Percentiles rank a stretch among this genome's conserved stretches.
Evolutionary conservation across 1,284 basidiomycete species (phyloP).

Genomic region (Rhodotorula sp.): DNA sequence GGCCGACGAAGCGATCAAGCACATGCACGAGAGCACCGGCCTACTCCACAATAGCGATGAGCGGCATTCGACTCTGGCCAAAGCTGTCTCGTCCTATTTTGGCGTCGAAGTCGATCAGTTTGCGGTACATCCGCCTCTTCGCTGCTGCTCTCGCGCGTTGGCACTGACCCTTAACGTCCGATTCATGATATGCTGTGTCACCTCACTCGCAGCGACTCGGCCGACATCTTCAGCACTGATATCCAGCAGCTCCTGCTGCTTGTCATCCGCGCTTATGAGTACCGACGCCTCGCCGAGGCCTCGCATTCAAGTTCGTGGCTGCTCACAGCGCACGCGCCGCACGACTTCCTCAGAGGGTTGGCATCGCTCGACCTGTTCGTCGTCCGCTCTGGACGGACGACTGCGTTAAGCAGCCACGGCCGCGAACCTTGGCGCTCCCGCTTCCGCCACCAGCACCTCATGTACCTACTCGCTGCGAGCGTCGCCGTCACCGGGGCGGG

Average conservation of each 20-base stretch:
- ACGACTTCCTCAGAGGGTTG: too few relatives aligned
- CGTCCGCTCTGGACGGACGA: accelerated
- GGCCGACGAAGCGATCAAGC: background rate
- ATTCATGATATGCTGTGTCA: background rate
- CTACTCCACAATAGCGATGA: background rate
- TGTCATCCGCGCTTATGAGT: background rate
- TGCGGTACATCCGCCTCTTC: too few relatives aligned
- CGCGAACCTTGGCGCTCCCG: background rate
- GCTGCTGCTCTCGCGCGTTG: background rate
- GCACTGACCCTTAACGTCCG: too few relatives aligned
- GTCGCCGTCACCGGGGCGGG: too few relatives aligned
- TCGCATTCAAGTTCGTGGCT: too few relatives aligned
- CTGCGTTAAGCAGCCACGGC: too few relatives aligned
- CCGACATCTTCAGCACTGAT: too few relatives aligned
- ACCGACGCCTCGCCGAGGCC: too few relatives aligned
- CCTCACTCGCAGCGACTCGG: background rate
- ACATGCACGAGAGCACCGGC: background rate
- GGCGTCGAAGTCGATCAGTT: background rate
- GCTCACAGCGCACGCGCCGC: too few relatives aligned
- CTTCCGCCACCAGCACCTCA: background rate
- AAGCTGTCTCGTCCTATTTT: too few relatives aligned
- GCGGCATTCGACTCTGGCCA: background rate
- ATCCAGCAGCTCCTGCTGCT: background rate
- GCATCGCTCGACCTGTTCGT: background rate
- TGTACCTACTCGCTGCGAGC: too few relatives aligned